Percentiles rank a stretch among this genome's conserved stretches.
Evolutionary conservation across 2,329 filamentous ascomycete species (phyloP).

Genomic region (Zymoseptoria ardabiliae): DNA sequence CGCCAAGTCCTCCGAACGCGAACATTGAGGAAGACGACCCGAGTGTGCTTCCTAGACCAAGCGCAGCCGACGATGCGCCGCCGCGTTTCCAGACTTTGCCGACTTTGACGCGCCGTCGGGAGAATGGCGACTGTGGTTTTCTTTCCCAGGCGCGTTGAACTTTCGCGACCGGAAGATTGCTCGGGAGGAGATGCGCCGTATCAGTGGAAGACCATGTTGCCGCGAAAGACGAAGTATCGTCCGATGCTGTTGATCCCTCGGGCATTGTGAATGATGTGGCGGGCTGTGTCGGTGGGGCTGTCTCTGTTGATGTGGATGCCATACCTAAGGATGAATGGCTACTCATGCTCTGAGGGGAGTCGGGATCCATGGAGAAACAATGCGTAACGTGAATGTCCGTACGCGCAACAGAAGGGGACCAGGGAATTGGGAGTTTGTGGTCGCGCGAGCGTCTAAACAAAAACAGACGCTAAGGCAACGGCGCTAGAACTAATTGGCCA

Average conservation of each 20-base stretch:
- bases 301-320: background rate
- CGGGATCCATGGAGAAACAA: background rate
- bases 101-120: constrained; percentile 27
- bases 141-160: constrained; percentile 45
- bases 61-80: constrained; percentile 1
- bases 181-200: constrained; percentile 35
- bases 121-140: constrained; percentile 36
- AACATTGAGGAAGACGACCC: background rate
- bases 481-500: background rate
- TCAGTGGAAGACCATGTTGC: constrained; percentile 36
- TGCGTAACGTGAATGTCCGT: background rate
- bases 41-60: background rate
- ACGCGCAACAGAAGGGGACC: background rate
- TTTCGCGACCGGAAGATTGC: constrained; percentile 34
- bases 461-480: background rate
- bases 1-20: background rate
- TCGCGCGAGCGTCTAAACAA: background rate
- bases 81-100: constrained; percentile 42
- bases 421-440: background rate
- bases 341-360: background rate
- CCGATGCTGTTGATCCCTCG: background rate
- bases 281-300: background rate
- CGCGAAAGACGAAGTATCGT: background rate
- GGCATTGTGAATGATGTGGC: background rate
- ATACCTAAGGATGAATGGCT: background rate